Conservation (phyloP, 2,329 filamentous ascomycete genomes). For the Alternaria consortialis region DNA sequence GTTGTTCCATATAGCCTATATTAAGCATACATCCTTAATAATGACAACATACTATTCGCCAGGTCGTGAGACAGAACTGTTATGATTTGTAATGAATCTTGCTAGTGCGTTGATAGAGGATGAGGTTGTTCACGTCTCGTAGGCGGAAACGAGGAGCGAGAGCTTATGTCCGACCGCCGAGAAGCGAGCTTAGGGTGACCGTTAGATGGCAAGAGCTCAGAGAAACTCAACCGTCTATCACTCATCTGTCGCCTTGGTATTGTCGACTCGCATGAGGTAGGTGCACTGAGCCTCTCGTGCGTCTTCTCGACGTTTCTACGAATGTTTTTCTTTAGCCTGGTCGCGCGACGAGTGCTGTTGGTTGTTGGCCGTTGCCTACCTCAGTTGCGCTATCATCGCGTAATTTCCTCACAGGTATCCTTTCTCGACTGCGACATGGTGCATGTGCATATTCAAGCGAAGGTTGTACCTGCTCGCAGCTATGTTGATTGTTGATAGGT, state of each 20-base stretch:
- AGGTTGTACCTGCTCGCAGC: neutral
- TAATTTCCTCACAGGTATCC: conserved; percentile 27
- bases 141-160: too few species aligned
- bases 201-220: too few species aligned
- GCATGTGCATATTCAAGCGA: neutral
- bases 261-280: conserved; percentile 23
- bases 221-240: neutral
- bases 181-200: too few species aligned
- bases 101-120: too few species aligned
- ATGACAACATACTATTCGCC: too few species aligned
- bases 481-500: neutral
- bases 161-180: too few species aligned
- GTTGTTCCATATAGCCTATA: too few species aligned
- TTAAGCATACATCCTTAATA: too few species aligned
- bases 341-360: neutral
- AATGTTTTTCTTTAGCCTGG: neutral
- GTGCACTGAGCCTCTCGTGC: conserved; percentile 34
- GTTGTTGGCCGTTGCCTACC: conserved; percentile 14
- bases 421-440: conserved; percentile 28
- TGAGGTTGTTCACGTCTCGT: too few species aligned
- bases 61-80: too few species aligned
- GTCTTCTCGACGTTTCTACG: conserved; percentile 39
- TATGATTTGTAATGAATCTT: too few species aligned
- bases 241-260: neutral
- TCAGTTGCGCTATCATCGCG: conserved; percentile 33